Conservation (phyloP, 768 basidiomycete genomes). For the Phaeotremella fagi region DNA sequence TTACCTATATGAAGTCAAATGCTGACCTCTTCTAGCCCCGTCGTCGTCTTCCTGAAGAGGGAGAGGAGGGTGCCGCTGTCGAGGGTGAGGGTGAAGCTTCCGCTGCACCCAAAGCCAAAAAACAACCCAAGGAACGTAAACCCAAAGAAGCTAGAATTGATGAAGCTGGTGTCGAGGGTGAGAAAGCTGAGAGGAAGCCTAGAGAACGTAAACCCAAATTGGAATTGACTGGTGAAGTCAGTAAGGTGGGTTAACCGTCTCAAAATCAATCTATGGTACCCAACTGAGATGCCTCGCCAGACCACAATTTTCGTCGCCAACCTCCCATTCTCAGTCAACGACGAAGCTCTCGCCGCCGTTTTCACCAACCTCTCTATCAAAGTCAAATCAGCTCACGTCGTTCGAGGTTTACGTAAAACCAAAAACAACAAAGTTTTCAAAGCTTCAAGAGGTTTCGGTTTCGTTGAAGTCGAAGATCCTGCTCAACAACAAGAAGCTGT, state of each 20-base stretch:
- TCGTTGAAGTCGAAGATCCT: constrained; percentile 87
- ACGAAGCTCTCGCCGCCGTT: constrained; percentile 68
- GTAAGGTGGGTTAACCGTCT: constrained; percentile 29
- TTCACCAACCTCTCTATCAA: constrained; percentile 82
- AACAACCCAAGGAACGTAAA: constrained; percentile 21
- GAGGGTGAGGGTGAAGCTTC: constrained; percentile 8
- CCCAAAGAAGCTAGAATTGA: constrained; percentile 42
- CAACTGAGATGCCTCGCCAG: constrained; percentile 12
- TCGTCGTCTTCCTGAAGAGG: constrained; percentile 43
- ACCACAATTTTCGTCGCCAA: constrained; percentile 88
- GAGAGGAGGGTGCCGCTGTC: constrained; percentile 33
- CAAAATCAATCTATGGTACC: not conserved
- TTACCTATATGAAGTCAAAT: too few relatives aligned
- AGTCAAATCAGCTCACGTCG: constrained; percentile 81
- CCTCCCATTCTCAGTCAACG: constrained; percentile 89
- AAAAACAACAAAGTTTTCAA: constrained; percentile 66
- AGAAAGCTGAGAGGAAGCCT: constrained; percentile 11
- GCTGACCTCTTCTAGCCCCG: too few relatives aligned
- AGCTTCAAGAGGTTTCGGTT: constrained; percentile 94
- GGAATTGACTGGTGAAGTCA: constrained; percentile 37
- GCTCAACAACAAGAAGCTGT: constrained; percentile 90
- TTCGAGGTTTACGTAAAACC: constrained; percentile 47
- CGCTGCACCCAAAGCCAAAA: constrained; percentile 21
- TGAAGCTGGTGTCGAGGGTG: constrained; percentile 20
- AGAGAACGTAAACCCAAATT: constrained; percentile 30